Evolutionary conservation across 371 early-diverging fungal genomes (phyloP).

Genomic region (Saksenaea oblongispora): DNA sequence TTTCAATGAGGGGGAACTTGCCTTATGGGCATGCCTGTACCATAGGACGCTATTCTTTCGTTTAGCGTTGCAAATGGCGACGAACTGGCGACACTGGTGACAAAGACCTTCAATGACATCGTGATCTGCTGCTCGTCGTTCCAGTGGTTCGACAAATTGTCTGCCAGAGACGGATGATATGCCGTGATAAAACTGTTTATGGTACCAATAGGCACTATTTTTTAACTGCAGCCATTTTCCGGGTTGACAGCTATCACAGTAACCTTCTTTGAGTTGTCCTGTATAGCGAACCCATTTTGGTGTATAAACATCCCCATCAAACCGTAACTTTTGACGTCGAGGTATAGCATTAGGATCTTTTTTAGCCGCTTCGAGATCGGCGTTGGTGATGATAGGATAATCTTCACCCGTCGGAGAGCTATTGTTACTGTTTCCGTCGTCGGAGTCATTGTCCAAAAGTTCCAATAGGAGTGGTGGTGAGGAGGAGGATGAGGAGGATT

Average conservation of each 20-base stretch:
- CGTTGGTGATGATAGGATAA: slow-evolving; percentile 33
- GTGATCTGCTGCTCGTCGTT: slow-evolving; percentile 48
- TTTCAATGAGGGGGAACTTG: slow-evolving; percentile 2
- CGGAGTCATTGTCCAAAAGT: background rate
- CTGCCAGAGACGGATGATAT: slow-evolving; percentile 81
- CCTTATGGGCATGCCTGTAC: slow-evolving; percentile 85
- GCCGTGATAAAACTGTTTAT: slow-evolving; percentile 84
- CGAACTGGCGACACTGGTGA: slow-evolving; percentile 78
- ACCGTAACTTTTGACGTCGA: slow-evolving; percentile 69
- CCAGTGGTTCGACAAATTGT: slow-evolving; percentile 66
- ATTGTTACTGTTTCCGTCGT: background rate
- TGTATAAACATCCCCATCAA: slow-evolving; percentile 83
- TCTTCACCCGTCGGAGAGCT: slow-evolving; percentile 6
- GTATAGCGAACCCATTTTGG: slow-evolving; percentile 86
- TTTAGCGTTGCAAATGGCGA: slow-evolving; percentile 71
- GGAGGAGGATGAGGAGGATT: background rate
- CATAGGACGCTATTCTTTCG: slow-evolving; percentile 72
- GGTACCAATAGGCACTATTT: slow-evolving; percentile 91
- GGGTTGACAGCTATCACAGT: slow-evolving; percentile 82
- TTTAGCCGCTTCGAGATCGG: slow-evolving; percentile 34
- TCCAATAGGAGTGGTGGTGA: background rate
- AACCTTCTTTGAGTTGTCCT: slow-evolving; percentile 84
- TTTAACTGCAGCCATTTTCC: slow-evolving; percentile 93
- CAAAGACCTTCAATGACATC: slow-evolving; percentile 76
- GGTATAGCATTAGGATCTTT: slow-evolving; percentile 37